Evolutionary conservation across 345 rosid species (phyloP).

Genomic region (thale cress (Arabidopsis thaliana)): DNA sequence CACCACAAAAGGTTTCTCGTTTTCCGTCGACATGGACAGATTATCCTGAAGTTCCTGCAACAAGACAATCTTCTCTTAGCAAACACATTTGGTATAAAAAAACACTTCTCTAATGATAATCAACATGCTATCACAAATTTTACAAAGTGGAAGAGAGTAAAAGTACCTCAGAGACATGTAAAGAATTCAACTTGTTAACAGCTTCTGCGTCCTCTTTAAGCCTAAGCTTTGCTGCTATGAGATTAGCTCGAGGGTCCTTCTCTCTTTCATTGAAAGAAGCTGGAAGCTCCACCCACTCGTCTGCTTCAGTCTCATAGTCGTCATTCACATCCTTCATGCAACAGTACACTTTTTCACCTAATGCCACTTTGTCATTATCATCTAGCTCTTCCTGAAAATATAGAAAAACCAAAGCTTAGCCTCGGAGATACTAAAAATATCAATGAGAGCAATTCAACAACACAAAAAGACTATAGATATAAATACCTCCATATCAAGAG

Average conservation of each 20-base stretch:
- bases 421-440: not conserved
- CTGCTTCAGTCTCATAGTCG: conserved; percentile 59
- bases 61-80: conserved; percentile 1
- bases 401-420: not conserved
- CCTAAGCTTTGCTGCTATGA: conserved; percentile 62
- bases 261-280: conserved; percentile 46
- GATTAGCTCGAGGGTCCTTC: conserved; percentile 85
- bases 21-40: not conserved
- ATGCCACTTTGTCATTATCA: conserved; percentile 65
- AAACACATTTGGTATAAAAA: not conserved
- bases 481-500: conserved; percentile 74
- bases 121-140: not conserved
- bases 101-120: not conserved
- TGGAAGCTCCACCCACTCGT: conserved; percentile 58
- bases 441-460: not conserved
- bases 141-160: not conserved
- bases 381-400: conserved; percentile 82
- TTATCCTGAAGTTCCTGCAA: conserved; percentile 33
- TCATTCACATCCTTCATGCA: conserved; percentile 57
- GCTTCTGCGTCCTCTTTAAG: conserved; percentile 81
- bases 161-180: conserved; percentile 56
- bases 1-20: conserved; percentile 29
- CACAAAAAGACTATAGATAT: not conserved
- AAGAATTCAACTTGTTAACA: conserved; percentile 58
- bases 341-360: conserved; percentile 48